Conservation (phyloP, 1,284 basidiomycete species). For the Cutaneotrichosporon sp. region DNA sequence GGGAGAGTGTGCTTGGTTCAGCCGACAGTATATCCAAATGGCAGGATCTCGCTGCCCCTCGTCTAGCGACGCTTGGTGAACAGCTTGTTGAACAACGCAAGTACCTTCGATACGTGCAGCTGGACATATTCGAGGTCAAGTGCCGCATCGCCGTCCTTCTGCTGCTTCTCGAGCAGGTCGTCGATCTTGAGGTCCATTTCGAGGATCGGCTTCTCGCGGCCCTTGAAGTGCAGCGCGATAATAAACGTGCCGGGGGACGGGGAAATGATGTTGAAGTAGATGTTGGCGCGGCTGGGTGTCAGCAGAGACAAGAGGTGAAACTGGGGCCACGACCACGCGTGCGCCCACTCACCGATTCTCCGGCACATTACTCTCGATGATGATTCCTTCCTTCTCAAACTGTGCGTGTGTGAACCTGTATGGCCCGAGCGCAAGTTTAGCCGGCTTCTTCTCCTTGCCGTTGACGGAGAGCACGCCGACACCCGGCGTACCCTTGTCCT, state of each 20-base stretch:
- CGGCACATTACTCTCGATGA: conserved; percentile 96
- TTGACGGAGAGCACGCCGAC: conserved; percentile 94
- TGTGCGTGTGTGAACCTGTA: conserved; percentile 97
- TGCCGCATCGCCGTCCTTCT: conserved; percentile 96
- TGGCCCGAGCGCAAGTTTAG: conserved; percentile 81
- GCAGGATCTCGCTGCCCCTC: too few relatives aligned
- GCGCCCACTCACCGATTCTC: conserved; percentile 73
- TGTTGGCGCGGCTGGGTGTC: conserved; percentile 73
- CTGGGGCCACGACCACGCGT: neutral
- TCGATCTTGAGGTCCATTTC: conserved; percentile 99
- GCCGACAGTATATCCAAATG: neutral
- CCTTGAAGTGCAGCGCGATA: conserved; percentile 97
- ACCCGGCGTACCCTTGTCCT: conserved; percentile 71
- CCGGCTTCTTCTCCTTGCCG: conserved; percentile 92
- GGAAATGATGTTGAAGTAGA: conserved; percentile 97
- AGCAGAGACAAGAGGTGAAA: neutral
- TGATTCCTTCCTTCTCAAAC: conserved; percentile 99
- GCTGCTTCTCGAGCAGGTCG: conserved; percentile 95
- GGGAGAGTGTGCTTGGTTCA: too few relatives aligned
- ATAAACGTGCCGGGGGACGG: conserved; percentile 98
- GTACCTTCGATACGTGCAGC: conserved; percentile 89
- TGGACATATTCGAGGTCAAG: conserved; percentile 97
- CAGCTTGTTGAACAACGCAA: conserved; percentile 85
- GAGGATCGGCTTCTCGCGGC: conserved; percentile 96
- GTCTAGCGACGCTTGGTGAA: conserved; percentile 13